Base-by-base conservation (phyloP, 1,284 basidiomycete species). In the Coniferiporia weirii region DNA sequence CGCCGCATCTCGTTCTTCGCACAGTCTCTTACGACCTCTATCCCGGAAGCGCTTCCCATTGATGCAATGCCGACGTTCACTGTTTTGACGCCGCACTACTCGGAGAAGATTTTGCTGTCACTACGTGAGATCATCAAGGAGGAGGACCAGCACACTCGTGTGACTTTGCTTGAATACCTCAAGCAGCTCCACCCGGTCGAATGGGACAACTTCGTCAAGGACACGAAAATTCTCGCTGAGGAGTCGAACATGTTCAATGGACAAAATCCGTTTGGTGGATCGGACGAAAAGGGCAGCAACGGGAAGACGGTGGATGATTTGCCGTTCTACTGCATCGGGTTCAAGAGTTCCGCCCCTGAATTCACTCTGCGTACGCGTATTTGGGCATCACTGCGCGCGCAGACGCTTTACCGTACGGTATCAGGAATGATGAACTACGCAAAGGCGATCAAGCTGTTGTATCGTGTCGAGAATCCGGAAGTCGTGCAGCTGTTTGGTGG, bases 341-440 rank as follows among this genome's bases (percentile, higher is more conserved):
- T 99, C 89, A 98, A 98, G 82, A 96, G 91, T 59, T 94, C 95
- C 19, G 94, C 95, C 4, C 96, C 96, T 20, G 96, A 99, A 74
- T 99, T 97, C 75, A 99, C 96, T 0, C 83, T 99, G 34, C 94
- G 96, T 65, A 99, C 97, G 13, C 91, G 96, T 74, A 99, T 99
- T 69, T 99, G 96, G 96, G 95, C 96, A 9, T 98, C 95, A 32
- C 82, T 99, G 13, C 93, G 96, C 62, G 96, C 96, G 19, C 97
- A 99, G 78, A 99, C 97, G 2, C 85, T 99, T 36, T 99, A 99
- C 75, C 89, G 97, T 66, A 99, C 96, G 19, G 95, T 99, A 15
- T 98, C 97, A 50, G 97, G 96, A 55, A 98, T 99, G 89, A 99
- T 99, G 97, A 99, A 99, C 79, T 99, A 99, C 75, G 87, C 92